Evolutionary conservation across 805 yeast genomes (phyloP), one percentile per base, ranked within the genome.

Genomic region (Metschnikowia kofuensis): DNA sequence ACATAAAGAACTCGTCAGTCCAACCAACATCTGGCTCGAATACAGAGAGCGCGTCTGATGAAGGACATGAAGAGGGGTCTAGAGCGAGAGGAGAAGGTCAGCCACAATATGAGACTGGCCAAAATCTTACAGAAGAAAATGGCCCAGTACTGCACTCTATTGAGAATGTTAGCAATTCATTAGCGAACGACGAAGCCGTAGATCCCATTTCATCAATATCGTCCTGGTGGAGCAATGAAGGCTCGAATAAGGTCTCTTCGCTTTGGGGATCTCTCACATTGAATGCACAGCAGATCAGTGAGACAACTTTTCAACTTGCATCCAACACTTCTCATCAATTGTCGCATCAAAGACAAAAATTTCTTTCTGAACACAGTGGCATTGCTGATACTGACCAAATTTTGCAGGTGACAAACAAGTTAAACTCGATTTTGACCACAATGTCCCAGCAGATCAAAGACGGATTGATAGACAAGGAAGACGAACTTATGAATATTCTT

Each of bases 151-250:
- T 12, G 32, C 10, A 30, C 6, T 9, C 32, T 3, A 2, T 2
- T 3, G 32, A 9, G 6, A 6, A 12, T 2, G 2, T 5, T 10
- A 12, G 32, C 32, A 9, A 30, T 3, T 30, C 32, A 10, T 2
- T 30, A 9, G 10, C 32, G 12, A 9, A 30, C 2, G 13, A 30
- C 13, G 32, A 30, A 5, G 27, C 63, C 11, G 62, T 74, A 51
- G 89, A 84, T 58, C 89, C 91, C 13, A 76, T 85, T 35, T 74
- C 83, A 0, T 77, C 88, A 1, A 67, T 86, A 43, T 75, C 89
- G 4, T 80, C 75, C 35, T 87, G 95, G 94, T 85, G 90, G 89
- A 78, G 80, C 2, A 74, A 74, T 1, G 82, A 82, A 39, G 91
- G 91, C 0, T 81, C 89, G 2, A 72, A 77, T 2, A 80, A 81